Base-by-base conservation (phyloP, 2,329 filamentous ascomycete genomes). In the Chaetomiaceae sp. region DNA sequence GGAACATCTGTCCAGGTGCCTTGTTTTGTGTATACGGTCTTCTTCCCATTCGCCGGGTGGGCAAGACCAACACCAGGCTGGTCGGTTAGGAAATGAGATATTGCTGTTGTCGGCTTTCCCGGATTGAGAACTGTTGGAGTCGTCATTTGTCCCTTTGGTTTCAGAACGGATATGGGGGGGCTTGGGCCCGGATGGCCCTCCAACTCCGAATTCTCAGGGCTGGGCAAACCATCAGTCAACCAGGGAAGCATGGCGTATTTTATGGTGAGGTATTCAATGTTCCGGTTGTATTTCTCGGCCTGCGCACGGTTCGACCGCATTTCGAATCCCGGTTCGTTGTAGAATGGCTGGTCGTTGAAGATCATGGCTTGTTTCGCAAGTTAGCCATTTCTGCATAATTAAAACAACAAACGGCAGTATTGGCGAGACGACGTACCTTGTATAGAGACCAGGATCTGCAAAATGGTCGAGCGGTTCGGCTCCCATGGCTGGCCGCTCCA, bases 361-460 rank as follows among this genome's bases (percentile, higher is more conserved):
- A 82, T 73, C 77, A 82, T 79, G 25, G 71, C 60, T 60, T 21
- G 39, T 8, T 19, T 17, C 2, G 1, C 12, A 41, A 1, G 25
- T 48, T 5, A 51, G 33, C 16, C 9, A 12, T 33, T 40, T 33
- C 5, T 33, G 8, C 30, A 33, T 33, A n/a, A n/a, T n/a, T n/a
- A n/a, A n/a, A n/a, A n/a, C n/a, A n/a, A n/a, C n/a, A n/a, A n/a
- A n/a, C n/a, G n/a, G n/a, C n/a, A n/a, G n/a, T n/a, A 7, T 20
- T 16, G 8, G 4, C 8, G 14, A 10, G 5, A 14, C 21, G 5
- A 43, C 58, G 5, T 54, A 62, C 60, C 69, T 58, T 82, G 79
- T 45, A 82, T 76, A 23, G 74, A 78, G n/a, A 81, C 70, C 10
- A 78, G 65, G 5, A 79, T 63, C 55, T 78, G 76, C 4, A 78